Evolutionary conservation across 208 protist species (phyloP), one percentile per base, ranked within the genome.

Genomic region (Crithidia thermophila): DNA sequence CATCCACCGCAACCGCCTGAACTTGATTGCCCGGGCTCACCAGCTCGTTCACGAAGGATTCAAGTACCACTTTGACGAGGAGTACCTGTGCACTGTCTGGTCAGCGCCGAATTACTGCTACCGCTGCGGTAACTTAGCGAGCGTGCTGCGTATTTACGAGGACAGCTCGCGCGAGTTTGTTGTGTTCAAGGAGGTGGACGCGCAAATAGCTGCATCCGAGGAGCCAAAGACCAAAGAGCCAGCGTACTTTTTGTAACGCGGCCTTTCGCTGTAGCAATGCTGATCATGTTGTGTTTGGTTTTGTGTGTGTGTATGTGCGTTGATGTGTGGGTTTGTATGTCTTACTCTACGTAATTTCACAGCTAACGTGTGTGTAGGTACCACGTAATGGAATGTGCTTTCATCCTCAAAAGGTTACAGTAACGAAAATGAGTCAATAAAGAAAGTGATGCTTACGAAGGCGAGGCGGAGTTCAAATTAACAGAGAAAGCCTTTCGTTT

Each of bases 31-130:
- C 13, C 79, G 94, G 21, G 92, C 94, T 0, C 94, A 98, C 58
- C 94, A 98, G 70, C 81, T 98, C 10, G 93, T 97, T 0, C 82
- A 94, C 23, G 85, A 97, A 45, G 94, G 94, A 10, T 97, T 93
- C 77, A 91, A 90, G 60, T 97, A 97, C 62, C 84, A 94, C 60
- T 97, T 97, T 64, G 71, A 88, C 18, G 87, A 96, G 67, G 80
- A 94, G 49, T 78, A 79, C 46, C 60, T 96, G 4, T 93, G 90
- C 69, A 99, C 98, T 0, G 94, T 99, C n/a, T 99, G 97, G 97
- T 97, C 88, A 0, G 98, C 98, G 9, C 98, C 98, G n/a, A 99
- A 99, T 71, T 99, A 99, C 84, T 98, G 94, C 72, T 98, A 99
- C 66, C 83, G 98, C 27, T 98, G 98, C 83, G 98, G 98, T 47